Base-by-base conservation (phyloP, 2,329 filamentous ascomycete species). In the Orbilia brochopaga region DNA sequence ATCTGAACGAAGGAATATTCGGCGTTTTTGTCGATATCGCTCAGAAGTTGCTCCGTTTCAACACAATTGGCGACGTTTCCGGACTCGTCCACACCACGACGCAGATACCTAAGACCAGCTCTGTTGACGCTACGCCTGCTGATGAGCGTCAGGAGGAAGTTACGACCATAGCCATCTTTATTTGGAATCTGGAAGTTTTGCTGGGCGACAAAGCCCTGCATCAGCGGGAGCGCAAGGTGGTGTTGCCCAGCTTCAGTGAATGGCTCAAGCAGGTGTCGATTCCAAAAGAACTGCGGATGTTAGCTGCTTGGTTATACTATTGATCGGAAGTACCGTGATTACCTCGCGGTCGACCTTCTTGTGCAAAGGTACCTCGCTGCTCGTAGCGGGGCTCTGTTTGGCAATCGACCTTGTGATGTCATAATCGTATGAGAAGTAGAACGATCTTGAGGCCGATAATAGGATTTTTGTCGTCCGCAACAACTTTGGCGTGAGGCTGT, bases 381-480 rank as follows among this genome's bases (percentile, higher is more conserved):
- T 70, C 5, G 52, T 67, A 10, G 40, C 40, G 11, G 40, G 42
- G 1, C 32, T 52, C 32, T 74, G 72, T 27, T 74, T 70, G 8
- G 40, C 79, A 62, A 87, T 77, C 73, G 85, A 87, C 63, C 88
- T 85, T 0, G 94, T 97, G 56, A 99, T 85, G 78, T 99, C 92
- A 78, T 93, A 85, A 74, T 99, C 94, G 79, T 99, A 97, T 0
- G 92, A 92, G 79, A 93, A 99, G 82, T 89, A 97, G 79, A 97
- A 97, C 78, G 91, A 97, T 74, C 85, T 85, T 0, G 89, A 92
- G 2, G 87, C 62, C 0, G 90, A 88, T 77, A 97, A 93, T 70
- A 96, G 86, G 62, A 97, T 86, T 77, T 90, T 90, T 1, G 91
- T 88, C 32, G 90, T 95, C 44, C 89, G 86, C 46, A 99, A 80